Base-by-base conservation (phyloP, 192 early-diverging fungal species). In the Umbelopsis vinacea region DNA sequence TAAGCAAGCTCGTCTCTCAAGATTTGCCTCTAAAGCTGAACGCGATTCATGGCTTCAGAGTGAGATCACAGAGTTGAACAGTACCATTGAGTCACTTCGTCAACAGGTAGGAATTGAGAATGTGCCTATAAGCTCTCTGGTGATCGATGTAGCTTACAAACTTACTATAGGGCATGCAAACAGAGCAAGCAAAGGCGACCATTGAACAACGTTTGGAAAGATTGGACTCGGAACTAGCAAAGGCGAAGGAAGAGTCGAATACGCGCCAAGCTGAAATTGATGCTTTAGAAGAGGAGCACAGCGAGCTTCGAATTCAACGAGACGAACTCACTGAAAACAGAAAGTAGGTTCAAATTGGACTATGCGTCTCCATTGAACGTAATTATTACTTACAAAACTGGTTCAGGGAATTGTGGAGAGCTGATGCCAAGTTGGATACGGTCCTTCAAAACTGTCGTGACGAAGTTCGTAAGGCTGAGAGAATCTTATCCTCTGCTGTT, bases 1-100 rank as follows among this genome's bases (percentile, higher is more conserved):
- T 26, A 97, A 95, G 78, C 93, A 95, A 76, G 94, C 92, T 14
- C 90, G 96, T 14, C 88, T 88, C n/a, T 82, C 87, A 2, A 90
- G 90, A 75, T 97, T 97, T 76, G 38, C 68, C 19, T 92, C 77
- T 67, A 86, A 93, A 69, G 76, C 66, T 1, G 90, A 96, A 46
- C 91, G 97, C 45, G 96, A 99, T 74, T 46, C 66, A 7, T 97
- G 89, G 88, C 78, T 99, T 46, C 79, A 80, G 5, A 76, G 73
- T 26, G 92, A 96, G 79, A 92, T 95, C 67, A 66, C 79, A 0
- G 84, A 89, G 12, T 84, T 94, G n/a, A 77, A 86, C 52, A 40
- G 57, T 6, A 85, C 90, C 5, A 68, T 87, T 4, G 74, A 69
- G 17, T 76, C 82, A 40, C 87, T 90, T 46, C 80, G 79, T 11